Percentiles rank a stretch among this genome's conserved stretches.
Conservation (phyloP, 345 rosid species). For the Durio zibethinus region DNA sequence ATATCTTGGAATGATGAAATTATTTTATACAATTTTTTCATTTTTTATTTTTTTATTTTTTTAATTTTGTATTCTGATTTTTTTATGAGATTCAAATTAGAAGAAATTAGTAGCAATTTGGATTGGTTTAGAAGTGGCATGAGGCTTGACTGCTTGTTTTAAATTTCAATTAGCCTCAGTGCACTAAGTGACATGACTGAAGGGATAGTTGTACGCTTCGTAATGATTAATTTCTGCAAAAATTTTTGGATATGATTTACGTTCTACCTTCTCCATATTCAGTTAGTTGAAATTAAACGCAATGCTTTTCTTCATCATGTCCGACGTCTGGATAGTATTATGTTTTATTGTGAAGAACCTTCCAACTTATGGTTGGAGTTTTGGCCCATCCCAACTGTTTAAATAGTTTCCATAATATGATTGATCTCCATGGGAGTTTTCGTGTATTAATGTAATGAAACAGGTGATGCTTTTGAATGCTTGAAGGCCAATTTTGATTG, state of each 20-base stretch:
- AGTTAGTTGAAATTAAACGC: neutral
- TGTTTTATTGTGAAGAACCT: neutral
- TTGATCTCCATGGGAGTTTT: neutral
- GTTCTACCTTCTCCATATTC: too few species aligned
- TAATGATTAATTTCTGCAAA: neutral
- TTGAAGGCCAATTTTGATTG: conserved; percentile 54
- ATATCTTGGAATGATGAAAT: too few species aligned
- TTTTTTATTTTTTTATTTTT: neutral
- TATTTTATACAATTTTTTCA: too few species aligned
- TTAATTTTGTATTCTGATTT: neutral
- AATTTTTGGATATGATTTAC: neutral
- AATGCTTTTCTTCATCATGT: neutral
- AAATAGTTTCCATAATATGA: neutral
- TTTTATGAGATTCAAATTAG: neutral
- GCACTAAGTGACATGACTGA: neutral
- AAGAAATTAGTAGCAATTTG: neutral
- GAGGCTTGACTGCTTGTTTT: neutral
- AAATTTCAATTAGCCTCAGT: neutral
- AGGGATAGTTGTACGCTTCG: neutral
- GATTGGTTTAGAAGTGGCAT: neutral
- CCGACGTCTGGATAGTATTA: neutral
- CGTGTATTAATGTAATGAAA: neutral
- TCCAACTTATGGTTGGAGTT: neutral
- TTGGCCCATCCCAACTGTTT: neutral
- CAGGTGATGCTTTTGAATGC: conserved; percentile 89